phyloP scores from a whole-genome alignment of 805 yeast genomes.

The Isabelozyma pseudorhagii region DNA sequence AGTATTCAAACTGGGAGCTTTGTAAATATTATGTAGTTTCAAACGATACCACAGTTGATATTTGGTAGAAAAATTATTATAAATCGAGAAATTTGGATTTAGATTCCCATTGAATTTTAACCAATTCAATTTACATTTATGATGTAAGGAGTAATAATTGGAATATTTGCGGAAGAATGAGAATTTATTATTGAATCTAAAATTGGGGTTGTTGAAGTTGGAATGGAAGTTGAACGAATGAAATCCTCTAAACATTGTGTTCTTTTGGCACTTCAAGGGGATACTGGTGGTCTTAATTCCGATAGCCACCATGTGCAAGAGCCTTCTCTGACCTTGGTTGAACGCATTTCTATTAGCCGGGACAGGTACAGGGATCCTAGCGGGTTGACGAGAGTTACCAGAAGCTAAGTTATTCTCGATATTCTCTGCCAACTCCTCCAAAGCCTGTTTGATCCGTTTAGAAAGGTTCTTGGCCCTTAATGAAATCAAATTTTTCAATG shows the following conservation, averaged over 20 bases:
- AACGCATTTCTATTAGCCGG: constrained; percentile 26
- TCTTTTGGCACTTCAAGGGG: neutral
- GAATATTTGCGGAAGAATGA: neutral
- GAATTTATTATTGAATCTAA: neutral
- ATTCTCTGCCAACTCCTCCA: constrained; percentile 45
- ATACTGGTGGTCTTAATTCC: neutral
- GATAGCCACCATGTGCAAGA: neutral
- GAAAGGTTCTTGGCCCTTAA: constrained; percentile 43
- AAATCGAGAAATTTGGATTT: neutral
- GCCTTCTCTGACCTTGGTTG: neutral
- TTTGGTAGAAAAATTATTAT: neutral
- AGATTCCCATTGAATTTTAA: neutral
- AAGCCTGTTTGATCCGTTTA: constrained; percentile 43
- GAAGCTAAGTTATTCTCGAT: constrained; percentile 13
- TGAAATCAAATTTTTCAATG: constrained; percentile 43
- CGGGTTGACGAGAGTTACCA: constrained; percentile 4
- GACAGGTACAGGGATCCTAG: constrained; percentile 25
- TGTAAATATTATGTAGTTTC: neutral
- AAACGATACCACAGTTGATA: neutral
- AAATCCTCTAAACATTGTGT: neutral
- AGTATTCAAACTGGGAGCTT: neutral
- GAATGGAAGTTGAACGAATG: neutral
- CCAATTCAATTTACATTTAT: neutral
- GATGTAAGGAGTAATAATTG: neutral
- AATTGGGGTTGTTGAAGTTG: neutral